These are phyloP conservation scores for Hypoxylon intermedium DNA, from an alignment of 495 filamentous ascomycete species.

Conservation along the genomic window DNA sequence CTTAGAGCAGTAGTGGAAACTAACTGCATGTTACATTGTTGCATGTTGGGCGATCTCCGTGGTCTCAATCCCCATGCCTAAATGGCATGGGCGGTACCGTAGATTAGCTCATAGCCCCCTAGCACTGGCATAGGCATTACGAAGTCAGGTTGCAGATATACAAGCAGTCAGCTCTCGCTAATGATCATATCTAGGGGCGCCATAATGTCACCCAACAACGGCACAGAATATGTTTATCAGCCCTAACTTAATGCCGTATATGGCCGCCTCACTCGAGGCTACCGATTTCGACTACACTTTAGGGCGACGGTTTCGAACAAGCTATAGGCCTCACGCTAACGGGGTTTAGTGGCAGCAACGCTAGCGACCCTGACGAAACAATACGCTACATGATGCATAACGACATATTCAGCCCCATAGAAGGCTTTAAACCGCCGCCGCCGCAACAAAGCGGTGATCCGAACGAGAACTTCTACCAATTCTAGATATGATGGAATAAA, in stretches of 20 bases:
- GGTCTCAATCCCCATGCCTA: too few species aligned
- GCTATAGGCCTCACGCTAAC: constrained; percentile 60
- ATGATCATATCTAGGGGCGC: too few species aligned
- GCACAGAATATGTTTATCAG: neutral
- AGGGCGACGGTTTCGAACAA: constrained; percentile 57
- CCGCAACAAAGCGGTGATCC: constrained; percentile 3
- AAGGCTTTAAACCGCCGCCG: constrained; percentile 8
- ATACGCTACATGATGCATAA: constrained; percentile 45
- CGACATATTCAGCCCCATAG: constrained; percentile 31
- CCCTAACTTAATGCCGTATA: constrained; percentile 40
- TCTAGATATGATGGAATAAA: neutral
- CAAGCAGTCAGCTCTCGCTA: too few species aligned
- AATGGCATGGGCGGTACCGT: too few species aligned
- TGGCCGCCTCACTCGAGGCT: constrained; percentile 37
- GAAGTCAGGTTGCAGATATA: too few species aligned
- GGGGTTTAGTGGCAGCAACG: constrained; percentile 41
- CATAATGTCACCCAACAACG: too few species aligned
- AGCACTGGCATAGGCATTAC: too few species aligned
- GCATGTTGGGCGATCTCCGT: too few species aligned
- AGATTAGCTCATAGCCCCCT: too few species aligned
- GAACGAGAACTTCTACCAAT: constrained; percentile 11
- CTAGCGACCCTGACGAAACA: constrained; percentile 38
- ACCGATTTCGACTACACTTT: constrained; percentile 47
- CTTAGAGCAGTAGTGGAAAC: too few species aligned
- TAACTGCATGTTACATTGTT: too few species aligned